Conservation (phyloP, 202 grass and related monocot species). For the Carex sylvatica region DNA sequence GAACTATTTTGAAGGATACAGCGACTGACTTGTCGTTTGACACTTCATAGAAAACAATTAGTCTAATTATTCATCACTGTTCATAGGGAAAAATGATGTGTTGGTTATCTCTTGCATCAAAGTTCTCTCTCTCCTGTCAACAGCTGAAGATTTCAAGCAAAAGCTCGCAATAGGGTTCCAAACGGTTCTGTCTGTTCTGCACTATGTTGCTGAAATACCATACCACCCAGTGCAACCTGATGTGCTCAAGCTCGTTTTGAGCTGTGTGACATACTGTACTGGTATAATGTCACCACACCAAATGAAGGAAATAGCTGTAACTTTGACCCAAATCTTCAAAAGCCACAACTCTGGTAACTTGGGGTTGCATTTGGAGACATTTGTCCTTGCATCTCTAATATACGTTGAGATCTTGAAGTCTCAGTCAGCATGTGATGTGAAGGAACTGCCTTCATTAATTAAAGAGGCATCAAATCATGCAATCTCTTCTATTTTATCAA, state of each 20-base stretch:
- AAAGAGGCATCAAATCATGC: constrained; percentile 74
- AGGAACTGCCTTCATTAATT: constrained; percentile 54
- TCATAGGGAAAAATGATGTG: constrained; percentile 76
- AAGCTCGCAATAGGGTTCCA: constrained; percentile 74
- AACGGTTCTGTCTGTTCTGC: constrained; percentile 68
- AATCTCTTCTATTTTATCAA: constrained; percentile 48
- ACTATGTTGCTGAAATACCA: constrained; percentile 84
- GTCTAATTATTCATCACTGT: constrained; percentile 27
- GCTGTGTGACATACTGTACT: constrained; percentile 52
- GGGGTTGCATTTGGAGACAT: constrained; percentile 60
- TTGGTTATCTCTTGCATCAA: constrained; percentile 64
- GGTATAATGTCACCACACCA: constrained; percentile 69
- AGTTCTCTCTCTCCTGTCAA: constrained; percentile 63
- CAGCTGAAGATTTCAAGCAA: constrained; percentile 71
- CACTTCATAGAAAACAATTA: background rate
- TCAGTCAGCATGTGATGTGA: constrained; percentile 49
- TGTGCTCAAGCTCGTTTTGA: constrained; percentile 62
- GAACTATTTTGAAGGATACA: background rate
- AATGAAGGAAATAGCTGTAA: constrained; percentile 63
- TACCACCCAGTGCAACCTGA: constrained; percentile 80
- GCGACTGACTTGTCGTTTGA: constrained; percentile 5
- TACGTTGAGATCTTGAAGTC: constrained; percentile 74
- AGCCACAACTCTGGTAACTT: constrained; percentile 49
- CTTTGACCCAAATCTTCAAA: constrained; percentile 65
- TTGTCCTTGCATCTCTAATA: constrained; percentile 61